Percentiles rank a stretch among this genome's conserved stretches.
These are phyloP conservation scores for Xylaria curta DNA, from an alignment of 495 filamentous ascomycete species.

Conservation along the genomic window DNA sequence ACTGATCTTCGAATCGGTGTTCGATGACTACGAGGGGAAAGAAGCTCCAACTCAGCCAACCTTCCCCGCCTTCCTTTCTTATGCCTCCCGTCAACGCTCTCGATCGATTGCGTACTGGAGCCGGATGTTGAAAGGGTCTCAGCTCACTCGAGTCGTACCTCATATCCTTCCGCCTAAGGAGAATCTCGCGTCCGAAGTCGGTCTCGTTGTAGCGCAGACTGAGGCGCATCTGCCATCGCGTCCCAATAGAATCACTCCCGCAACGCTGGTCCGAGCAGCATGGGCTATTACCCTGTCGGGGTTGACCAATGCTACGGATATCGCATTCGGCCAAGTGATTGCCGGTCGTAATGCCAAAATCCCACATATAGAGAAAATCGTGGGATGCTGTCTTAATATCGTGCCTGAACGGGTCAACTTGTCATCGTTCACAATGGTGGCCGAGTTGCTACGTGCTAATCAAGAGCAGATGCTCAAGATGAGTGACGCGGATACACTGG, in stretches of 20 bases:
- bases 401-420: conserved; percentile 64
- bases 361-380: conserved; percentile 57
- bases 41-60: conserved; percentile 50
- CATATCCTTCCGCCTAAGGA: conserved; percentile 31
- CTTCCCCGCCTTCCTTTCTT: conserved; percentile 63
- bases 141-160: conserved; percentile 27
- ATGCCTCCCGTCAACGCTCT: conserved; percentile 29
- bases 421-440: conserved; percentile 9
- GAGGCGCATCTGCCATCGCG: conserved; percentile 39
- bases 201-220: conserved; percentile 46
- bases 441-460: conserved; percentile 59
- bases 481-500: conserved; percentile 51
- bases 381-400: conserved; percentile 61
- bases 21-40: conserved; percentile 62
- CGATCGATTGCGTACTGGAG: background rate
- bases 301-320: conserved; percentile 50
- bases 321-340: conserved; percentile 63
- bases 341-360: conserved; percentile 62
- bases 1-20: conserved; percentile 56
- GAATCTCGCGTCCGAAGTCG: conserved; percentile 27
- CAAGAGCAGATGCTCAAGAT: conserved; percentile 66
- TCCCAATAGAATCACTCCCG: conserved; percentile 55
- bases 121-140: conserved; percentile 33
- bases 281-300: conserved; percentile 63
- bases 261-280: conserved; percentile 59